Percentiles rank a stretch among this genome's conserved stretches.
Evolutionary conservation across 768 basidiomycete genomes (phyloP).

Genomic region (Panaeolus papilionaceus): DNA sequence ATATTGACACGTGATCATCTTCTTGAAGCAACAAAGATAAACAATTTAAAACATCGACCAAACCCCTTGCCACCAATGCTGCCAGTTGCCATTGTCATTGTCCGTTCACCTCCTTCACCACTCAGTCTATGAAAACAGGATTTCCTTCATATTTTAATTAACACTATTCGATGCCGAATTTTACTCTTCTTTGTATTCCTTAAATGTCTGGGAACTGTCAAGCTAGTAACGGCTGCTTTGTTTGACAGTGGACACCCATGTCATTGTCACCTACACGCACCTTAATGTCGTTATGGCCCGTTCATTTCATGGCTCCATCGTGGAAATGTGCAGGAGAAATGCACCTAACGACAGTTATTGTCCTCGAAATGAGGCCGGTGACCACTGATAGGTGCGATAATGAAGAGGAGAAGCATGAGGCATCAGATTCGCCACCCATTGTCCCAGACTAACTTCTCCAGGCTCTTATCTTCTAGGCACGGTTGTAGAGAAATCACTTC

Average conservation of each 20-base stretch:
- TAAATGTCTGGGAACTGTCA: not conserved
- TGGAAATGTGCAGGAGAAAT: not conserved
- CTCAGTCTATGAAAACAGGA: too few relatives aligned
- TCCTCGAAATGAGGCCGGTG: not conserved
- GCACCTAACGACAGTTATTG: not conserved
- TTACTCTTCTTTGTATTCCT: too few relatives aligned
- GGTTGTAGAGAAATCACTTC: not conserved
- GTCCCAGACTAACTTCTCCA: not conserved
- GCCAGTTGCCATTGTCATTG: too few relatives aligned
- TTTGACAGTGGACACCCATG: constrained; percentile 5
- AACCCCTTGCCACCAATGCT: too few relatives aligned
- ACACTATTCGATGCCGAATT: too few relatives aligned
- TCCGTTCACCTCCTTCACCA: too few relatives aligned
- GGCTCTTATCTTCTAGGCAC: not conserved
- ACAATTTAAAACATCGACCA: not conserved
- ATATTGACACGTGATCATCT: not conserved
- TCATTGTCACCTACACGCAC: not conserved
- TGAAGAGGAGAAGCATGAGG: not conserved
- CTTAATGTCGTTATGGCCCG: not conserved
- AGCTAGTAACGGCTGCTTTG: not conserved
- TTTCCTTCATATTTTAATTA: too few relatives aligned
- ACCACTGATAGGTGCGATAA: not conserved
- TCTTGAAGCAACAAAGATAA: not conserved
- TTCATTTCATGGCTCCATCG: not conserved
- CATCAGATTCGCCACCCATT: not conserved